A percentile compares a stretch with the other conserved stretches of the same genome.
phyloP scores from a whole-genome alignment of 2,329 filamentous ascomycete genomes.

The Phoma sp. region DNA sequence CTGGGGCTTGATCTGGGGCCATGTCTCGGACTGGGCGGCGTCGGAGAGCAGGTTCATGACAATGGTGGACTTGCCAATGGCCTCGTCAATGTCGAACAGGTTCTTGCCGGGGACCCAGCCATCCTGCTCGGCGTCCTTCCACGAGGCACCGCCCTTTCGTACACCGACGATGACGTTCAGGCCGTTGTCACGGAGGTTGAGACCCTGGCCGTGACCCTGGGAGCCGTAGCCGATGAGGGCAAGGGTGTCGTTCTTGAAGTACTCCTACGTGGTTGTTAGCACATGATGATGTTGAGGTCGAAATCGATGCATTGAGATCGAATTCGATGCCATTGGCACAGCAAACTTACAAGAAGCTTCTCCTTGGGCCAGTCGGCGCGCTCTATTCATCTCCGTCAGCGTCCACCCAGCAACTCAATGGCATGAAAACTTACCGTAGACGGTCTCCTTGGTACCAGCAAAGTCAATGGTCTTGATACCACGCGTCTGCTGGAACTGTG shows the following conservation, averaged over 20 bases:
- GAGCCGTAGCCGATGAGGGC: constrained; percentile 98
- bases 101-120: constrained; percentile 99
- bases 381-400: constrained; percentile 63
- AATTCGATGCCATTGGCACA: constrained; percentile 23
- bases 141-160: constrained; percentile 96
- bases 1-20: constrained; percentile 97
- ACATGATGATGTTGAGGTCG: constrained; percentile 11
- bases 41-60: constrained; percentile 99
- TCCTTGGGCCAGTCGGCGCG: constrained; percentile 97
- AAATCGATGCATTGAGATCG: constrained; percentile 17
- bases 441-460: constrained; percentile 90
- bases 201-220: constrained; percentile 97
- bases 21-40: constrained; percentile 97
- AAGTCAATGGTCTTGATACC: constrained; percentile 99
- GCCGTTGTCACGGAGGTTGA: constrained; percentile 99
- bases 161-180: constrained; percentile 99
- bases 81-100: constrained; percentile 97
- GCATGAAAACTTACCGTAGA: constrained; percentile 73
- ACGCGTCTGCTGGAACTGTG: constrained; percentile 71
- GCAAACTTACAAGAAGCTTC: constrained; percentile 85
- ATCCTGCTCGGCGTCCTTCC: constrained; percentile 96
- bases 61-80: constrained; percentile 90
- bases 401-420: constrained; percentile 24
- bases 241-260: constrained; percentile 99
- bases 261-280: constrained; percentile 68